These are phyloP conservation scores for Coprinopsis strossmayeri DNA, from an alignment of 768 basidiomycete genomes.

Conservation along the genomic window DNA sequence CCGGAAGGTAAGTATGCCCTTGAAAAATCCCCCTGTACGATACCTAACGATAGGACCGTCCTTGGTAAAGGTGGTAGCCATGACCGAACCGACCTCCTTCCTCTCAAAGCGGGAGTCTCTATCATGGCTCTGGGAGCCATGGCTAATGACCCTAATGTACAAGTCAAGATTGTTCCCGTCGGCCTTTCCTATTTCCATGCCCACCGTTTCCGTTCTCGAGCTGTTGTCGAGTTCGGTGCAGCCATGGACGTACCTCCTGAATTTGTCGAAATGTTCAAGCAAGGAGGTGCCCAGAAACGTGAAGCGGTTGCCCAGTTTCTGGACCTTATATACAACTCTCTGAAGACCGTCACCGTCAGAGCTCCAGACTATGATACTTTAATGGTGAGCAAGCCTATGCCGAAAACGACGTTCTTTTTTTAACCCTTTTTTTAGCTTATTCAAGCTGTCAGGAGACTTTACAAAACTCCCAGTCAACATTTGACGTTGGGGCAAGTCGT, in stretches of 20 bases:
- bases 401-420: not conserved
- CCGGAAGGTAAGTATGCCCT: constrained; percentile 72
- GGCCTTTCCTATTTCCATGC: constrained; percentile 71
- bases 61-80: constrained; percentile 80
- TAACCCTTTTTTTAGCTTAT: constrained; percentile 56
- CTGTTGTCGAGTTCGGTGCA: constrained; percentile 93
- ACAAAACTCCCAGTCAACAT: constrained; percentile 92
- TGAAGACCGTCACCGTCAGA: constrained; percentile 94
- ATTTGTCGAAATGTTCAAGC: constrained; percentile 83
- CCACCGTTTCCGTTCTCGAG: constrained; percentile 89
- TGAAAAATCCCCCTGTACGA: not conserved
- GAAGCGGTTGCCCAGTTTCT: constrained; percentile 87
- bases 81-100: constrained; percentile 92
- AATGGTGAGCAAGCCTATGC: constrained; percentile 57
- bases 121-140: constrained; percentile 98
- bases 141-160: constrained; percentile 80
- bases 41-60: constrained; percentile 4
- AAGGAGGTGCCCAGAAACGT: constrained; percentile 82
- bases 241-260: constrained; percentile 90
- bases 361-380: constrained; percentile 97
- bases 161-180: constrained; percentile 90
- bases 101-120: constrained; percentile 95
- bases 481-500: constrained; percentile 94
- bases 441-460: constrained; percentile 89
- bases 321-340: constrained; percentile 84